phyloP scores from a whole-genome alignment of 2,329 filamentous ascomycete genomes.

The Graphilbum sp. region DNA sequence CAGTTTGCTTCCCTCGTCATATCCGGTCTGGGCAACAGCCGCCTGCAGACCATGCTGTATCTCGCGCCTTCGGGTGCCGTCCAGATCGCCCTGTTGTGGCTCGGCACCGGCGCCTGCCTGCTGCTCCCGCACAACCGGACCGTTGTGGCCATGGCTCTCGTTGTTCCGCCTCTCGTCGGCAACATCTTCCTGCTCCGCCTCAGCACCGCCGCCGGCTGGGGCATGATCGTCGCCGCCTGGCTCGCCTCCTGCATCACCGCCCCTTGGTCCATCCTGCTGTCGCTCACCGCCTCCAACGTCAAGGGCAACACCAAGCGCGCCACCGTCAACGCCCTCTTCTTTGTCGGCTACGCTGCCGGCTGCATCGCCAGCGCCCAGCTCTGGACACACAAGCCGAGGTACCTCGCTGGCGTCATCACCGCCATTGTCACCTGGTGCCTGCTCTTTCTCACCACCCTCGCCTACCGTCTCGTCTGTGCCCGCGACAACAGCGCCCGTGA shows the following conservation, averaged over 20 bases:
- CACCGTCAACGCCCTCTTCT: slow-evolving; percentile 29
- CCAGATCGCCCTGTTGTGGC: slow-evolving; percentile 22
- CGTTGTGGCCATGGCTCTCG: slow-evolving; percentile 21
- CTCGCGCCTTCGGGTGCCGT: background rate
- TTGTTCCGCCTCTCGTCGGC: slow-evolving; percentile 25
- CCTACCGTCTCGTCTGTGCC: slow-evolving; percentile 19
- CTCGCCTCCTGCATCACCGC: slow-evolving; percentile 24
- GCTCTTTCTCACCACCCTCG: slow-evolving; percentile 16
- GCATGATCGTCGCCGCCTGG: slow-evolving; percentile 30
- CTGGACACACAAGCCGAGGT: slow-evolving; percentile 27
- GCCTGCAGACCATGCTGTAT: slow-evolving; percentile 22
- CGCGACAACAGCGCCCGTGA: slow-evolving; percentile 18
- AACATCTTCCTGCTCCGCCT: slow-evolving; percentile 26
- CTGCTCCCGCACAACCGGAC: slow-evolving; percentile 23
- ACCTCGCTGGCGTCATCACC: slow-evolving; percentile 28
- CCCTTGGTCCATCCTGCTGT: slow-evolving; percentile 24
- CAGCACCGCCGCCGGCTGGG: slow-evolving; percentile 23
- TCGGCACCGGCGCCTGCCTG: slow-evolving; percentile 22
- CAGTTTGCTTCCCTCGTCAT: slow-evolving; percentile 33
- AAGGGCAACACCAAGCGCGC: slow-evolving; percentile 34
- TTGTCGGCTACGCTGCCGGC: slow-evolving; percentile 30
- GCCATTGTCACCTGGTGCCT: slow-evolving; percentile 26
- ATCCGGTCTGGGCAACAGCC: slow-evolving; percentile 25
- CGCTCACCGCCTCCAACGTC: slow-evolving; percentile 29
- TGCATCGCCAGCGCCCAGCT: slow-evolving; percentile 31